These are phyloP conservation scores for Jackrogersella multiformis DNA, from an alignment of 495 filamentous ascomycete species.

Conservation along the genomic window DNA sequence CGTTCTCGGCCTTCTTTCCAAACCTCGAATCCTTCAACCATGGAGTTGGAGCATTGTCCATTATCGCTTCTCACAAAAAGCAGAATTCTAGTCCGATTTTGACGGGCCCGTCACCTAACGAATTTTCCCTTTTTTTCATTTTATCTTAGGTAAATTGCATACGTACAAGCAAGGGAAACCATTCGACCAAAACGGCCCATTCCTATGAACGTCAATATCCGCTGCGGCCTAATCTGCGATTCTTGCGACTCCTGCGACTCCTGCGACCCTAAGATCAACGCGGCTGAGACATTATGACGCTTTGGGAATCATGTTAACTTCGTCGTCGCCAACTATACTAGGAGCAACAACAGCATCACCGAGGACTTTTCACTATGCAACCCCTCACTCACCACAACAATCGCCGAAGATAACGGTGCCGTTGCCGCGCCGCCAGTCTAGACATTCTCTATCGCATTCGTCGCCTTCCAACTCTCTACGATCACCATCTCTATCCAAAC, in stretches of 20 bases:
- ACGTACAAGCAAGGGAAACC: constrained; percentile 2
- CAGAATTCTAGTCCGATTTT: constrained; percentile 24
- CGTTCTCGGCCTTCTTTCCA: constrained; percentile 31
- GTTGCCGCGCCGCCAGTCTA: constrained; percentile 56
- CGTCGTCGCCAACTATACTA: constrained; percentile 51
- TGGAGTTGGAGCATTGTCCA: constrained; percentile 35
- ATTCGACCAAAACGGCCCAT: constrained; percentile 17
- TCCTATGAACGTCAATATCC: constrained; percentile 28
- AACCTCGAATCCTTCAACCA: constrained; percentile 29
- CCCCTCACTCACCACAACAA: constrained; percentile 53
- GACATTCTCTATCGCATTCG: constrained; percentile 49
- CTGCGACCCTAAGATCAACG: constrained; percentile 17
- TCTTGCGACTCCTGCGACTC: constrained; percentile 18
- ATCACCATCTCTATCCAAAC: constrained; percentile 48
- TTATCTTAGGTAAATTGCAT: constrained; percentile 15
- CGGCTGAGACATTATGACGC: constrained; percentile 40
- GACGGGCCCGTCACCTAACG: constrained; percentile 26
- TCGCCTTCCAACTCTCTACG: constrained; percentile 48
- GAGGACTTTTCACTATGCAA: constrained; percentile 58
- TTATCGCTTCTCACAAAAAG: constrained; percentile 28
- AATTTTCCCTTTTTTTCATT: neutral
- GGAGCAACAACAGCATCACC: constrained; percentile 57
- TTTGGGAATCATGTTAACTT: constrained; percentile 60
- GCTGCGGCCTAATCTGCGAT: constrained; percentile 32
- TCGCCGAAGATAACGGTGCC: constrained; percentile 57